Conservation (phyloP, 352 stramenopile species). For the Globisporangium orthogonon region DNA sequence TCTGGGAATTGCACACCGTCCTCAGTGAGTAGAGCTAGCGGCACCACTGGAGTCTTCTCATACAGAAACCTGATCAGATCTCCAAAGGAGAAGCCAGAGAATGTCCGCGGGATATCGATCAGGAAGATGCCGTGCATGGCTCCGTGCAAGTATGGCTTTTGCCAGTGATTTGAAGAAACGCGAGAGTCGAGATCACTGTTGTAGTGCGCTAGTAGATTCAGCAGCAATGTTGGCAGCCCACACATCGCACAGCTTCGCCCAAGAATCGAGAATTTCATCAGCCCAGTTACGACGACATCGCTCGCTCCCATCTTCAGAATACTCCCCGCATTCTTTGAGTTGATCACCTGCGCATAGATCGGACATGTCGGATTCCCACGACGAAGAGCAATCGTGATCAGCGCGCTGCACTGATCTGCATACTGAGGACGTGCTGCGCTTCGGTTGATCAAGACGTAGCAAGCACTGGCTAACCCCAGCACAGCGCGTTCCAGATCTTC, state of each 20-base stretch:
- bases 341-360: constrained; percentile 78
- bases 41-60: constrained; percentile 61
- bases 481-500: constrained; percentile 63
- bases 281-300: constrained; percentile 59
- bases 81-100: constrained; percentile 72
- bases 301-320: constrained; percentile 72
- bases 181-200: constrained; percentile 46
- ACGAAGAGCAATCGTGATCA: constrained; percentile 72
- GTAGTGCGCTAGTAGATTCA: constrained; percentile 55
- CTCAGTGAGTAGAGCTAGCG: constrained; percentile 58
- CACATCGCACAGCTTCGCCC: constrained; percentile 58
- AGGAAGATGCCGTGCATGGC: constrained; percentile 70
- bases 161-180: constrained; percentile 54
- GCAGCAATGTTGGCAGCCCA: constrained; percentile 58
- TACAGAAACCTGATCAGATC: constrained; percentile 78
- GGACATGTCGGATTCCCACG: constrained; percentile 60
- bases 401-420: constrained; percentile 57
- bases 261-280: constrained; percentile 71
- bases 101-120: constrained; percentile 72
- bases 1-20: constrained; percentile 63
- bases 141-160: constrained; percentile 60
- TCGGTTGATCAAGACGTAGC: constrained; percentile 68
- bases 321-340: constrained; percentile 48
- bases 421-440: constrained; percentile 43
- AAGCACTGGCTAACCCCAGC: constrained; percentile 42